Evolutionary conservation across 768 basidiomycete genomes (phyloP).

Genomic region (Hygrophorus russula): DNA sequence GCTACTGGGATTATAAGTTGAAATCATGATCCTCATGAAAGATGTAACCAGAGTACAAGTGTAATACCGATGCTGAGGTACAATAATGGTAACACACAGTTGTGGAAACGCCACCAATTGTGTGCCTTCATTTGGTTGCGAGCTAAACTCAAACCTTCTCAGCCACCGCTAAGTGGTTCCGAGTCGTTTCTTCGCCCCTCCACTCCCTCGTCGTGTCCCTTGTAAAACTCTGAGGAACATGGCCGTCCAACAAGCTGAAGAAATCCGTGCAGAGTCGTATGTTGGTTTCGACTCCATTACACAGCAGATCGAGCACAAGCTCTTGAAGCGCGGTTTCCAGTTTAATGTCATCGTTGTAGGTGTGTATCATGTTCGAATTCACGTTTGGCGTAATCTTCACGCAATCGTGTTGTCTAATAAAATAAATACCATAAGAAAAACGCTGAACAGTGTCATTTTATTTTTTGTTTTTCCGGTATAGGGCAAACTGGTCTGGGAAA

Average conservation of each 20-base stretch:
- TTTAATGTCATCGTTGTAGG: conserved; percentile 98
- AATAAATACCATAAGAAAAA: background rate
- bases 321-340: conserved; percentile 97
- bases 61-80: too few relatives aligned
- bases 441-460: conserved; percentile 1
- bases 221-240: conserved; percentile 11
- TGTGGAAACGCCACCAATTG: background rate
- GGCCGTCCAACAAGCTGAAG: conserved; percentile 33
- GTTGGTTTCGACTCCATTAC: conserved; percentile 99
- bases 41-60: too few relatives aligned
- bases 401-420: conserved; percentile 1
- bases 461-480: conserved; percentile 18
- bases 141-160: conserved; percentile 3
- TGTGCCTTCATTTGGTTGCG: conserved; percentile 5
- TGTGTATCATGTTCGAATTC: conserved; percentile 27
- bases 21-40: too few relatives aligned
- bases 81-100: too few relatives aligned
- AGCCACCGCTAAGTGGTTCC: background rate
- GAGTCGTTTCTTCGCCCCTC: background rate
- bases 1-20: too few relatives aligned
- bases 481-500: conserved; percentile 98
- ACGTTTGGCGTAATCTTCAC: conserved; percentile 1
- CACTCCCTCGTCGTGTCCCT: conserved; percentile 1
- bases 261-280: conserved; percentile 86
- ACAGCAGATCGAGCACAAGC: conserved; percentile 96